Base-by-base conservation (phyloP, 352 stramenopile species). In the Phytophthora pinifolia region DNA sequence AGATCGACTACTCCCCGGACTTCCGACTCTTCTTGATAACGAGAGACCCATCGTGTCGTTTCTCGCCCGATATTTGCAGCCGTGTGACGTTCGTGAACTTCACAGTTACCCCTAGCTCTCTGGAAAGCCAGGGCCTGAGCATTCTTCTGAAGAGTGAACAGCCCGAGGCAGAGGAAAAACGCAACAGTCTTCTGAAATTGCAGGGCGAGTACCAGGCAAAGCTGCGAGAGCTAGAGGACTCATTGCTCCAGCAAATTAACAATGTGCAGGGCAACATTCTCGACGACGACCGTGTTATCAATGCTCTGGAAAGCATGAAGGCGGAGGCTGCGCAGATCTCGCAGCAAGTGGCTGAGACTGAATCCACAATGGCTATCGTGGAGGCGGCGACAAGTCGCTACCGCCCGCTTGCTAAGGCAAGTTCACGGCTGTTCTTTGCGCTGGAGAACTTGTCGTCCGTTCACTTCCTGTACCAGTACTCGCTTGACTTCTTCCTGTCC, bases 21-120 rank as follows among this genome's bases (percentile, higher is more conserved):
- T 99, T 99, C 72, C 89, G 94, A 52, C 88, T 99, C 31, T 98
- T 99, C 66, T 73, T 99, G n/a, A 97, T 96, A 46, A 99, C 97
- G 18, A 94, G 98, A 60, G 97, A 99, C 65, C 90, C 96, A 36
- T 96, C 89, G 6, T 98, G 97, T 25, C 92, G 96, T 29, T 98
- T 99, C 42, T 97, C 97, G 6, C 97, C 97, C n/a, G 98, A 99
- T 67, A 92, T 99, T 50, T 99, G 96, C 67, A 99, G 94, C 42
- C 94, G 97, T 32, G 97, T 99, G 27, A 99, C 97, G 13, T 90
- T 99, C 56, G 88, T 99, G 13, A 99, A 99, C 74, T 99, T 99
- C 62, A 99, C 97, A 6, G 96, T 99, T 34, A 99, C 98, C 9
- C 96, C 96, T 8, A 98, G 92, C 27, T 99, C 96, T n/a, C 75